Conservation (phyloP, 2,329 filamentous ascomycete genomes). For the Pseudocercospora vitis region DNA sequence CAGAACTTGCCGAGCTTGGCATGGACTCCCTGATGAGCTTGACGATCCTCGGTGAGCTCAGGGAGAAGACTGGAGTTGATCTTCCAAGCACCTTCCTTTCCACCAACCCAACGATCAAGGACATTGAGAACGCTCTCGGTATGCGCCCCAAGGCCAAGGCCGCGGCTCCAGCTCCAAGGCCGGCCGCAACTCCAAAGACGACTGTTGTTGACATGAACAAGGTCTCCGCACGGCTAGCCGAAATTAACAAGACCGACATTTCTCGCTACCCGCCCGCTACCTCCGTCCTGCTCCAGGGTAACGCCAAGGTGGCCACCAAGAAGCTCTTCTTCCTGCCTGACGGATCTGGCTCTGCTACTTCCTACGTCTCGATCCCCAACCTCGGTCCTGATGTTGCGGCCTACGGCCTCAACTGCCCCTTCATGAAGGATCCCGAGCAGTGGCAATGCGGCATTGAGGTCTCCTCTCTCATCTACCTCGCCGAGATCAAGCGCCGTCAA, state of each 20-base stretch:
- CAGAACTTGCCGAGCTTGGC: conserved; percentile 61
- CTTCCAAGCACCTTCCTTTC: conserved; percentile 58
- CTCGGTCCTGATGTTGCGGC: conserved; percentile 53
- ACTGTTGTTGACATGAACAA: conserved; percentile 45
- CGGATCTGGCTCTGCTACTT: conserved; percentile 63
- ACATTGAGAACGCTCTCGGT: conserved; percentile 65
- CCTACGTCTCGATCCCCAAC: conserved; percentile 62
- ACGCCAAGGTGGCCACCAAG: conserved; percentile 56
- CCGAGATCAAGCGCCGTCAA: conserved; percentile 70
- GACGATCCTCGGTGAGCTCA: conserved; percentile 52
- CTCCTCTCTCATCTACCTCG: conserved; percentile 64
- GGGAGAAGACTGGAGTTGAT: conserved; percentile 52
- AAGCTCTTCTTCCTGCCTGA: conserved; percentile 55
- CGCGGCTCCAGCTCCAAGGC: conserved; percentile 30
- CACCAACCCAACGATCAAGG: conserved; percentile 62
- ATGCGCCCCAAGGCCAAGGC: conserved; percentile 46
- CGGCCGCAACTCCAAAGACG: conserved; percentile 20
- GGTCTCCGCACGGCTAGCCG: conserved; percentile 49
- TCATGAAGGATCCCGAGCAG: conserved; percentile 67
- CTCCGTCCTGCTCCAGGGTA: conserved; percentile 60
- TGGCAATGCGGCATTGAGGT: conserved; percentile 66
- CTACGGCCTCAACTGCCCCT: conserved; percentile 65
- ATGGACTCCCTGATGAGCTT: conserved; percentile 57
- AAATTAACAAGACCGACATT: conserved; percentile 43
- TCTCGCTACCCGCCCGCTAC: conserved; percentile 49